Base-by-base conservation (phyloP, 2,329 filamentous ascomycete genomes). In the Raffaelea albimanens region DNA sequence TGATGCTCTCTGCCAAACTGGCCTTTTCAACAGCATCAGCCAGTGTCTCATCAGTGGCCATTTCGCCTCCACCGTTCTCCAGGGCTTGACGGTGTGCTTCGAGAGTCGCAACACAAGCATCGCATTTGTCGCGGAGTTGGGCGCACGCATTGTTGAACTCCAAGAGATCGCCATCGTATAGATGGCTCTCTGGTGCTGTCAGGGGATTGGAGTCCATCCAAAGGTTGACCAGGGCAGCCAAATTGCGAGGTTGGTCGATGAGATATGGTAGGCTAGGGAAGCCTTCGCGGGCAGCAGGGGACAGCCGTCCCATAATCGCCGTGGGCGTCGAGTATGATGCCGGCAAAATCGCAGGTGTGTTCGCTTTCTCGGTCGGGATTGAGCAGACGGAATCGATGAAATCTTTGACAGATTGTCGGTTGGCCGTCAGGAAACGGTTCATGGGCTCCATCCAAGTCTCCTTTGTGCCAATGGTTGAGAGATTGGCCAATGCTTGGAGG, bases 371-470 rank as follows among this genome's bases (percentile, higher is more conserved):
- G 3, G 83, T 78, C 2, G 87, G 83, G 46, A 96, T 87, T 9
- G 83, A 80, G 67, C 91, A 96, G 42, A 96, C 79, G 25, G 80
- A 75, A 60, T 97, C 90, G 51, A 96, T 84, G 57, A 90, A 96
- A 42, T 83, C 77, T 62, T 90, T 94, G 64, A 96, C 88, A 36
- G 85, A 78, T 56, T 83, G 76, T 19, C 89, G 80, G 58, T 95
- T 83, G 1, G 79, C 72, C 9, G 73, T 75, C 34, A 97, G 69
- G 57, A 96, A 96, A 40, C 78, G 78, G 60, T 96, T 97, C 91
- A 97, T 97, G 0, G 89, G 89, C 66, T 95, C 90, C 90, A 97
- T 96, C 88, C 89, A 97, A n/a, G 85, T 82, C 64, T 97, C 91
- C 61, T 95, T 95, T 60, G 86, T 90, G 38, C 91, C 91, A 60